These are phyloP conservation scores for Chimonanthus praecox DNA, from an alignment of 164 flowering plant genomes.

Conservation along the genomic window DNA sequence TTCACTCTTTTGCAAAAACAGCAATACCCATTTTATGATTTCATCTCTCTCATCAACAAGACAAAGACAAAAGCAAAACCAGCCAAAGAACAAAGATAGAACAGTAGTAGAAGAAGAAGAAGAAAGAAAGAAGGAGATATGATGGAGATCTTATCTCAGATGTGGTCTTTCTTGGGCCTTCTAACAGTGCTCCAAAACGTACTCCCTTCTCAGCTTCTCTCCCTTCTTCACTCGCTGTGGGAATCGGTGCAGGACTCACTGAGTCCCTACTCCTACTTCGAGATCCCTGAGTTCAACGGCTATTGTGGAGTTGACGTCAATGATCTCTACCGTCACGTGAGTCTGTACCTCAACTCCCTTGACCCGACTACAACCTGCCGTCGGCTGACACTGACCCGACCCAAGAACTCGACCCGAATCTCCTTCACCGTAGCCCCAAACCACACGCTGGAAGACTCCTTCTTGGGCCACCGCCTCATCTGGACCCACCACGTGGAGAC, in stretches of 20 bases:
- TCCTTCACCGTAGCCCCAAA: conserved; percentile 55
- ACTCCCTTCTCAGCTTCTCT: conserved; percentile 51
- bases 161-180: conserved; percentile 66
- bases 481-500: conserved; percentile 75
- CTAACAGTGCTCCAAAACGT: conserved; percentile 66
- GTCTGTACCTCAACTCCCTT: conserved; percentile 59
- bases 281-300: conserved; percentile 66
- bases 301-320: conserved; percentile 57
- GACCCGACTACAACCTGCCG: conserved; percentile 37
- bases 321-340: conserved; percentile 59
- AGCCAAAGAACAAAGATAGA: not conserved
- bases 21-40: not conserved
- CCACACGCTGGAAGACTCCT: conserved; percentile 49
- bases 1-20: not conserved
- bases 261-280: conserved; percentile 49
- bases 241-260: conserved; percentile 53
- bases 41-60: not conserved
- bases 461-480: conserved; percentile 37
- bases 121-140: not conserved
- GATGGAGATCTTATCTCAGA: conserved; percentile 59
- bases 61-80: not conserved
- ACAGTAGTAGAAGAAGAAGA: not conserved
- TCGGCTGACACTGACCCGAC: conserved; percentile 59
- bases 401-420: conserved; percentile 41
- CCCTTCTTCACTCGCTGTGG: conserved; percentile 45